A percentile compares a stretch with the other conserved stretches of the same genome.
Evolutionary conservation across 768 basidiomycete genomes (phyloP).

Genomic region (Rubroboletus satanas): DNA sequence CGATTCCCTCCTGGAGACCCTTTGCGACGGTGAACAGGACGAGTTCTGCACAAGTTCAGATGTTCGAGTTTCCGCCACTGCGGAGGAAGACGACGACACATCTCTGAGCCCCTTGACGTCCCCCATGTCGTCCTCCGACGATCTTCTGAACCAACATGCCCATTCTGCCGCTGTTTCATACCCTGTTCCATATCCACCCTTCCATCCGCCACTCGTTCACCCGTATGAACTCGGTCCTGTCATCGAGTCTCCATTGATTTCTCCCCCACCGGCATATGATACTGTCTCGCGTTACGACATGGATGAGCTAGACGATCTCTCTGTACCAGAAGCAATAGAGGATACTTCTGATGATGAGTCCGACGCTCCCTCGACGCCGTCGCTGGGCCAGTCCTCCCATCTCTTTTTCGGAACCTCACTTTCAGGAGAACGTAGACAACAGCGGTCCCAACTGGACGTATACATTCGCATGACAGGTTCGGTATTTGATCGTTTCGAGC

Average conservation of each 20-base stretch:
- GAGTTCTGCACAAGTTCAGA: conserved; percentile 48
- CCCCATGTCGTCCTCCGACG: conserved; percentile 76
- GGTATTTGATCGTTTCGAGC: conserved; percentile 61
- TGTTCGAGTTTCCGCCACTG: conserved; percentile 43
- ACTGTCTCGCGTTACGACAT: conserved; percentile 60
- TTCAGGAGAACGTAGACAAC: conserved; percentile 46
- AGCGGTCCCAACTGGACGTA: conserved; percentile 51
- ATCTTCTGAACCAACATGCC: conserved; percentile 55
- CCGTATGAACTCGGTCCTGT: conserved; percentile 47
- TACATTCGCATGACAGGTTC: conserved; percentile 58
- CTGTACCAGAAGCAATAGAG: conserved; percentile 78
- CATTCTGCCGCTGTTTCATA: conserved; percentile 49
- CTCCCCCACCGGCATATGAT: conserved; percentile 38
- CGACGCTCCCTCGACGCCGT: conserved; percentile 62
- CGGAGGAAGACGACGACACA: conserved; percentile 57
- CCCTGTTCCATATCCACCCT: conserved; percentile 65
- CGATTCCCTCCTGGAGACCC: conserved; percentile 71
- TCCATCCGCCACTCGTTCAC: conserved; percentile 54
- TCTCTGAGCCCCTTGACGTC: conserved; percentile 60
- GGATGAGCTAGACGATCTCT: conserved; percentile 64
- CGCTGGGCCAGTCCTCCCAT: conserved; percentile 54
- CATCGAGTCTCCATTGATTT: conserved; percentile 41
- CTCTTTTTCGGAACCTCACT: conserved; percentile 49
- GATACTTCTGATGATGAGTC: conserved; percentile 86
- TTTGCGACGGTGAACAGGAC: conserved; percentile 70